phyloP scores from a whole-genome alignment of 1,284 basidiomycete genomes.

The Salmacisia buchloeana region DNA sequence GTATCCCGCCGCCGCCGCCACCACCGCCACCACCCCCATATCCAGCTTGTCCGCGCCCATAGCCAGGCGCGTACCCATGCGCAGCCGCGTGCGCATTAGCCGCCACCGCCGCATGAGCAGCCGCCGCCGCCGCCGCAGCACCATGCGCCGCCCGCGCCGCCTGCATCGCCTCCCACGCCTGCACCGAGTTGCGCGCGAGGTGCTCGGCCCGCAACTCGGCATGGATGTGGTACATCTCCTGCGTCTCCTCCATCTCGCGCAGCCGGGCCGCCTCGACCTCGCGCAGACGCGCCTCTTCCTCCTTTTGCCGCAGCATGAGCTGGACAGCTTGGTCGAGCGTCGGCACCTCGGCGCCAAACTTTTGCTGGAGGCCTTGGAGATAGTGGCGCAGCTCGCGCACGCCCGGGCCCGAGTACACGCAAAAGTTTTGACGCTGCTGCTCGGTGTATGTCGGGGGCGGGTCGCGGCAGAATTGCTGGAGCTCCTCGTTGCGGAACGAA shows the following conservation, averaged over 20 bases:
- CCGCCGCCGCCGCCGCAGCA: neutral
- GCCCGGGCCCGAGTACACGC: conserved; percentile 91
- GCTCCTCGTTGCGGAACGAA: conserved; percentile 74
- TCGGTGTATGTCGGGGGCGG: conserved; percentile 92
- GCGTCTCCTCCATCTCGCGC: neutral
- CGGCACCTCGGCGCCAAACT: neutral
- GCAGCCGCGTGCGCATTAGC: neutral
- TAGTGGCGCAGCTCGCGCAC: conserved; percentile 73
- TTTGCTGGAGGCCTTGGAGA: conserved; percentile 11
- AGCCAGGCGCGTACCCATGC: no score
- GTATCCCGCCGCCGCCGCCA: no score
- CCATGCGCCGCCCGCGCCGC: no score
- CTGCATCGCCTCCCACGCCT: neutral
- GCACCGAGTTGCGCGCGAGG: neutral
- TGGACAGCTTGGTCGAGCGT: neutral
- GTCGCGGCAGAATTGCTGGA: conserved; percentile 83
- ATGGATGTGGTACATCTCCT: neutral
- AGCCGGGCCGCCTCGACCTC: neutral
- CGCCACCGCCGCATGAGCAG: neutral
- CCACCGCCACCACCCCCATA: no score
- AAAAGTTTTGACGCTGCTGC: conserved; percentile 85
- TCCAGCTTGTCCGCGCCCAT: no score
- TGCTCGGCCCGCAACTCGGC: neutral
- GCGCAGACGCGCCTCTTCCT: neutral
- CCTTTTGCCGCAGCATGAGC: neutral